Base-by-base conservation (phyloP, 108 stramenopile species). In the Fragilariopsis cylindrus region DNA sequence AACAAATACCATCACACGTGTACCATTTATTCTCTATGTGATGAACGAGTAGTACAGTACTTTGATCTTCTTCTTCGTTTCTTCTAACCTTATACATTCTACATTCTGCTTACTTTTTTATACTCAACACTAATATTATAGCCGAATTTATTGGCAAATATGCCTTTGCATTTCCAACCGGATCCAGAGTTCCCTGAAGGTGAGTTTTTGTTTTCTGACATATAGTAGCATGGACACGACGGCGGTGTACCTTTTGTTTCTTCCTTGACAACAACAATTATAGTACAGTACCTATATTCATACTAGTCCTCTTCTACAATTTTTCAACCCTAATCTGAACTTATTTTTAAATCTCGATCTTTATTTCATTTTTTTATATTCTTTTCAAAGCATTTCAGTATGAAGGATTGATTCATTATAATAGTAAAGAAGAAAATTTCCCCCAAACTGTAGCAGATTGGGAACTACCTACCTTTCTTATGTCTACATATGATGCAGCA, bases 401-500 rank as follows among this genome's bases (percentile, higher is more conserved):
- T 45, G 78, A 79, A 56, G 78, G 78, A n/a, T 66, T 79, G 72
- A 67, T 69, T 12, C n/a, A 18, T 40, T 73, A 49, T 48, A 56
- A 73, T 67, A 47, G 39, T 48, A 48, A 69, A 60, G 47, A 68
- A 4, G 16, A 45, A 60, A 30, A 30, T 30, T 30, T 71, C 41
- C 77, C 77, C n/a, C 40, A 63, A 39, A 78, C 77, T 18, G 19
- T 56, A 53, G 41, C 13, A 13, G 56, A 66, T 30, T 72, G 60
- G 65, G 47, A 42, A n/a, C 50, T 69, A 1, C 78, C 78, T 4
- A 30, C 72, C n/a, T 65, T 79, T 53, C 50, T 66, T 8, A 69
- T 79, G 78, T 57, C 53, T 49, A 73, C 78, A 46, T 73, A 79
- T 58, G 78, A 79, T 45, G 72, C 65, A 16, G 72, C 67, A 45